These are phyloP conservation scores for Bruguiera hainesii DNA, from an alignment of 441 rosid genomes.

Conservation along the genomic window DNA sequence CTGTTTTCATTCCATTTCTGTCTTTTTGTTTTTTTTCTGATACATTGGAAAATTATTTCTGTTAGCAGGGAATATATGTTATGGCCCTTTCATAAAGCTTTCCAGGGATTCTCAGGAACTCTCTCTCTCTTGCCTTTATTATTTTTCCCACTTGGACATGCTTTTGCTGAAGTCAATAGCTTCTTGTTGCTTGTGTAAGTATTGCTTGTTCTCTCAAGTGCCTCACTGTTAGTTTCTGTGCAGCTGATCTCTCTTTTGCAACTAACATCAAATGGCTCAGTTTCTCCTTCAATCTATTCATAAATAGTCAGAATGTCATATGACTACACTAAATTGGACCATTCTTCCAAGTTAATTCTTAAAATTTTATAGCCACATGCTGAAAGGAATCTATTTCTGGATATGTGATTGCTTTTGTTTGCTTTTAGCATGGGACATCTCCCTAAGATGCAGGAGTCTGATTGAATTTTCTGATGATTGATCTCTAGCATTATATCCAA, in stretches of 20 bases:
- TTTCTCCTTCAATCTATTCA: neutral
- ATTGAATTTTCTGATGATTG: neutral
- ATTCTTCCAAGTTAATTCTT: neutral
- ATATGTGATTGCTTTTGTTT: neutral
- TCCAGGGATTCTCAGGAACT: constrained; percentile 67
- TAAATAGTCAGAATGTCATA: neutral
- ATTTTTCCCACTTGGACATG: constrained; percentile 55
- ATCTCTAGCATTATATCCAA: neutral
- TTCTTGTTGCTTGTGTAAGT: constrained; percentile 73
- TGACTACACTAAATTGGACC: neutral
- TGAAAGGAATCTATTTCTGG: neutral
- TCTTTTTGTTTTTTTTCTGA: no score
- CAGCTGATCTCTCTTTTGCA: neutral
- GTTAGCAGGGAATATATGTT: constrained; percentile 43
- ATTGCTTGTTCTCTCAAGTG: neutral
- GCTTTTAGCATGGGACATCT: neutral
- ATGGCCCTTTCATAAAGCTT: constrained; percentile 77
- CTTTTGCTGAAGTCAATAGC: constrained; percentile 56
- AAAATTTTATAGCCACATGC: neutral
- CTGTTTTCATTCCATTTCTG: constrained; percentile 11
- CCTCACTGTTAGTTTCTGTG: neutral
- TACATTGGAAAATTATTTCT: constrained; percentile 2
- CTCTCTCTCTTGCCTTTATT: constrained; percentile 63
- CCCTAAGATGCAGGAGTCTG: constrained; percentile 1
- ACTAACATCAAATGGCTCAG: neutral